Percentiles rank a stretch among this genome's conserved stretches.
These are phyloP conservation scores for Teunomyces stri DNA, from an alignment of 805 yeast genomes.

Conservation along the genomic window DNA sequence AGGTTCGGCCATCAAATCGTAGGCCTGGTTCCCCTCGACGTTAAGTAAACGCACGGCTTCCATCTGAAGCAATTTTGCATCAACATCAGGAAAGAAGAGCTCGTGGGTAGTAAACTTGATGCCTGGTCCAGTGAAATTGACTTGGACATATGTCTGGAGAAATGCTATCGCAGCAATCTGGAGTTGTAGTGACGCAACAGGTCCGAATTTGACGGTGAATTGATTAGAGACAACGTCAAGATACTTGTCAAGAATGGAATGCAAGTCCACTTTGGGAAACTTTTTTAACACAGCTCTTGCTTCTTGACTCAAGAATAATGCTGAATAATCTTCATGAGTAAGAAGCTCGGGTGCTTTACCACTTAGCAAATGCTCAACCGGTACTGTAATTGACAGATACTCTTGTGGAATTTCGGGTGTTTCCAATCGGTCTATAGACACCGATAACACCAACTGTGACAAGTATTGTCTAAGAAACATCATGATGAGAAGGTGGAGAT, in stretches of 20 bases:
- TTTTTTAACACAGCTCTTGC: conserved; percentile 13
- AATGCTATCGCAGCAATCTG: conserved; percentile 55
- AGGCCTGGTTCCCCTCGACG: conserved; percentile 69
- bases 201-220: conserved; percentile 11
- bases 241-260: conserved; percentile 15
- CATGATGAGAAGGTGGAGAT: neutral
- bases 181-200: conserved; percentile 17
- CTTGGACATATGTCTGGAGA: conserved; percentile 67
- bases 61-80: conserved; percentile 15
- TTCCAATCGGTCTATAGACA: conserved; percentile 15
- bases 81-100: conserved; percentile 26
- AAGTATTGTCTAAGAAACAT: conserved; percentile 14
- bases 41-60: conserved; percentile 42
- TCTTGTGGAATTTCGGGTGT: conserved; percentile 6
- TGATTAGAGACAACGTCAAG: conserved; percentile 10
- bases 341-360: conserved; percentile 28
- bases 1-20: conserved; percentile 47
- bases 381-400: conserved; percentile 10
- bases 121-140: conserved; percentile 83
- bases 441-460: conserved; percentile 17
- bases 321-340: conserved; percentile 16
- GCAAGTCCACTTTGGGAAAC: conserved; percentile 23
- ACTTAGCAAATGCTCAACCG: conserved; percentile 17
- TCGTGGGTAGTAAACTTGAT: conserved; percentile 36
- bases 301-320: conserved; percentile 14